Base-by-base conservation (phyloP, 495 filamentous ascomycete species). In the Oleoguttula mirabilis region DNA sequence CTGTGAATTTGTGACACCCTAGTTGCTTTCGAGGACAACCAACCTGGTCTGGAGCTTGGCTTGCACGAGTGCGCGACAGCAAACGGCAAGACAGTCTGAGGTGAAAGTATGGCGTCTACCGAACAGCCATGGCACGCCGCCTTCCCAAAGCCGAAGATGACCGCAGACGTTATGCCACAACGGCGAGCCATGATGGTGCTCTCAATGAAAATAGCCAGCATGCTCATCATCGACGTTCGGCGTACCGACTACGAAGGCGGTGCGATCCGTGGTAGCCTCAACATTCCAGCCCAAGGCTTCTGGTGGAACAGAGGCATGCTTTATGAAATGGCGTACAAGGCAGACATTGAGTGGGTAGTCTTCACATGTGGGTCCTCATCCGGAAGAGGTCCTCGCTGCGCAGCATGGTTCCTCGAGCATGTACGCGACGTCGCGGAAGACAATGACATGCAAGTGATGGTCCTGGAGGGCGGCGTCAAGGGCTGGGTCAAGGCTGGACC, bases 281-380 rank as follows among this genome's bases (percentile, higher is more conserved):
- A 72, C 49, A 37, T 72, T 14, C 66, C 68, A 2, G 68, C 68
- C 0, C 68, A 72, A 30, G 62, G 60, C 38, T 66, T 70, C 57
- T 70, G 61, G 40, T 51, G 52, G 43, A 66, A 64, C 36, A 42
- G 63, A 14, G 52, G 41, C 14, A 54, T 45, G 11, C 46, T 69
- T 16, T 65, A 67, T 41, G 49, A 52, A 20, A 34, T 52, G 4
- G 38, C 36, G 49, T 64, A 55, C 39, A 55, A 60, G 45, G 63
- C 61, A 4, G 64, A 63, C 11, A 57, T 70, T 21, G 60, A 61
- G 48, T 61, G 51, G 43, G 57, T 71, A 3, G 59, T 68, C 5
- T 69, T 70, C 28, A 71, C 69, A 55, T 72, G 67, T 43, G 66
- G 66, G 2, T 66, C 64, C 2, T 47, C 43, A 22, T 58, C 52